Evolutionary conservation across 2,329 filamentous ascomycete species (phyloP), one percentile per base, ranked within the genome.

Genomic region (Rutstroemia sydowiana): DNA sequence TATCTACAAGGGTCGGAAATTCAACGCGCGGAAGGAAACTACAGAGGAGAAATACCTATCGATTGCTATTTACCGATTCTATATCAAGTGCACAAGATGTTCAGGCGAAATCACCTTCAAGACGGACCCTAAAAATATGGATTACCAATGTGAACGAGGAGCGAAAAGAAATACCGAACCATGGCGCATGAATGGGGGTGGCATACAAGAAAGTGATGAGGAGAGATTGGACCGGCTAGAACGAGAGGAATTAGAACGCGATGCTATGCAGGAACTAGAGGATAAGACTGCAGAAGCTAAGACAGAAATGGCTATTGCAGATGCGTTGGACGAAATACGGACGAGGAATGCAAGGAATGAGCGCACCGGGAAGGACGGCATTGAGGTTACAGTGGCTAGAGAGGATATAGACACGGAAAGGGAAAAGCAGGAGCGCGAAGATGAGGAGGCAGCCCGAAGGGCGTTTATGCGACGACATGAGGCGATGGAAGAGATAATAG

Each of bases 221-320:
- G 82, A 95, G 72, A 76, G 87, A 39, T 73, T 97, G 6, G 89
- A 96, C 67, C 75, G 93, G 23, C 70, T 97, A 5, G 90, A 96
- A 71, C 70, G 75, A 37, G 88, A 95, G 65, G 85, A 85, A 61
- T 79, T 84, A 53, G 89, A 95, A 68, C 78, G 83, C 58, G 91
- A 96, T 68, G 88, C 89, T 20, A 98, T 98, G 95, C 87, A 87
- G 52, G 91, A 96, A 66, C 72, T 98, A 43, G 93, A 98, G 71
- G 85, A 87, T 57, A 97, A 97, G 73, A 95, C 92, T 51, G 73
- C 87, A 20, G 93, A 98, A 68, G 91, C 91, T 1, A 91, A 93
- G 73, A 78, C 86, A 37, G 93, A 98, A 70, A 98, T 98, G 91
- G 88, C 87, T 16, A 88, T 96, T 41, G 93, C 93, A 2, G 93